Evolutionary conservation across 371 early-diverging fungal species (phyloP).

Genomic region (Mitosporidium daphniae): DNA sequence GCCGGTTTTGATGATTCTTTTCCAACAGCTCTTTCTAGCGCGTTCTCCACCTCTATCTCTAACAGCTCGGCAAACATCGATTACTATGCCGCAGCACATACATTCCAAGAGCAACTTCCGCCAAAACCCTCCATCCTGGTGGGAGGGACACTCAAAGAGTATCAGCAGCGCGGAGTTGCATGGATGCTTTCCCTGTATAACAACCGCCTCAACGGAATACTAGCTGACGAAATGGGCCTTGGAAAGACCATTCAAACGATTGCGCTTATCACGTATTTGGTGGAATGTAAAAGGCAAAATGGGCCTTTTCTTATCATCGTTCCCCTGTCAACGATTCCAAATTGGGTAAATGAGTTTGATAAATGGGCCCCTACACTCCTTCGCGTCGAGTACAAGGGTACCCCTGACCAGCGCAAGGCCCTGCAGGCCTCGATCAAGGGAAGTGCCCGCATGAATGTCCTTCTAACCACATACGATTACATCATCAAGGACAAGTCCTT

Average conservation of each 20-base stretch:
- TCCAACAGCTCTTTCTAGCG: no score
- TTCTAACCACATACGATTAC: slow-evolving; percentile 89
- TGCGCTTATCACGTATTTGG: slow-evolving; percentile 17
- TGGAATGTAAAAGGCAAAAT: background rate
- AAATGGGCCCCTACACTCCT: slow-evolving; percentile 79
- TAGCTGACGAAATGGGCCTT: slow-evolving; percentile 38
- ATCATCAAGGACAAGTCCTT: slow-evolving; percentile 56
- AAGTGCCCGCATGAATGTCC: slow-evolving; percentile 26
- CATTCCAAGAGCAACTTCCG: no score
- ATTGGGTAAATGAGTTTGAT: slow-evolving; percentile 82
- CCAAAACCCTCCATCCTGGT: no score
- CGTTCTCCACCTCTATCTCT: no score
- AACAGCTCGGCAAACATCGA: no score
- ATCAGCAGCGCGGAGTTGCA: slow-evolving; percentile 8
- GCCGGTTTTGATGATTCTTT: no score
- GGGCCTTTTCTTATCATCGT: slow-evolving; percentile 78
- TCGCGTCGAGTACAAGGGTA: slow-evolving; percentile 58
- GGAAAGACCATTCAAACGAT: slow-evolving; percentile 51
- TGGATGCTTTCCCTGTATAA: slow-evolving; percentile 10
- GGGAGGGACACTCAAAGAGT: slow-evolving; percentile 6
- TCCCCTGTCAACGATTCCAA: slow-evolving; percentile 75
- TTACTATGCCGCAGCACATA: no score
- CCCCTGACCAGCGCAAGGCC: slow-evolving; percentile 24
- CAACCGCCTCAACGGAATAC: slow-evolving; percentile 7
- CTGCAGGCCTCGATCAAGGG: slow-evolving; percentile 20